Conservation (phyloP, 1,139 yeast species). For the Casaregolazyma suthepensis region DNA sequence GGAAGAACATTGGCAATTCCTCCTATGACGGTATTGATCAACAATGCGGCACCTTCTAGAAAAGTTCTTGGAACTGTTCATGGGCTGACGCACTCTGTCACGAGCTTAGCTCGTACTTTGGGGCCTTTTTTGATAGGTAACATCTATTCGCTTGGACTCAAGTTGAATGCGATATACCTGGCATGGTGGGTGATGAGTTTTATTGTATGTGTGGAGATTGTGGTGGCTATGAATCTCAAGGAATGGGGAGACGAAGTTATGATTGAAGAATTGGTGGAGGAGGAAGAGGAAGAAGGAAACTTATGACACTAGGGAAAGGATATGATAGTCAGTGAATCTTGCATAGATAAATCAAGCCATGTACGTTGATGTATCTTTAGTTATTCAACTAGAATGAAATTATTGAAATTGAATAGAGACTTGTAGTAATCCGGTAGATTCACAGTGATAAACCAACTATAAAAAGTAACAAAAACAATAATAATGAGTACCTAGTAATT, state of each 20-base stretch:
- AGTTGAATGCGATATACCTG: conserved; percentile 39
- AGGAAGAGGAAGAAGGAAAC: conserved; percentile 1
- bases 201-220: conserved; percentile 22
- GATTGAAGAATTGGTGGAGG: conserved; percentile 1
- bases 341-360: neutral
- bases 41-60: conserved; percentile 27
- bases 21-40: conserved; percentile 29
- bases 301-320: neutral
- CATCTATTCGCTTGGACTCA: conserved; percentile 44
- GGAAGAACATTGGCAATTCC: conserved; percentile 30
- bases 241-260: conserved; percentile 25
- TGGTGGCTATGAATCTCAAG: conserved; percentile 21
- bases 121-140: conserved; percentile 55
- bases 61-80: conserved; percentile 29
- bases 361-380: neutral
- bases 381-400: neutral
- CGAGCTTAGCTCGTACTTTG: conserved; percentile 48
- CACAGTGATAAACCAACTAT: no score
- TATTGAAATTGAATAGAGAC: neutral
- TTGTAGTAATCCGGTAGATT: no score
- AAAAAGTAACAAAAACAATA: no score
- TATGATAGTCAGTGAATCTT: neutral
- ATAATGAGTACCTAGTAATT: no score
- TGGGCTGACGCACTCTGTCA: conserved; percentile 32
- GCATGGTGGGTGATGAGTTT: conserved; percentile 47